Percentiles rank a stretch among this genome's conserved stretches.
Conservation (phyloP, 2,329 filamentous ascomycete species). For the Trichocomaceae sp. region DNA sequence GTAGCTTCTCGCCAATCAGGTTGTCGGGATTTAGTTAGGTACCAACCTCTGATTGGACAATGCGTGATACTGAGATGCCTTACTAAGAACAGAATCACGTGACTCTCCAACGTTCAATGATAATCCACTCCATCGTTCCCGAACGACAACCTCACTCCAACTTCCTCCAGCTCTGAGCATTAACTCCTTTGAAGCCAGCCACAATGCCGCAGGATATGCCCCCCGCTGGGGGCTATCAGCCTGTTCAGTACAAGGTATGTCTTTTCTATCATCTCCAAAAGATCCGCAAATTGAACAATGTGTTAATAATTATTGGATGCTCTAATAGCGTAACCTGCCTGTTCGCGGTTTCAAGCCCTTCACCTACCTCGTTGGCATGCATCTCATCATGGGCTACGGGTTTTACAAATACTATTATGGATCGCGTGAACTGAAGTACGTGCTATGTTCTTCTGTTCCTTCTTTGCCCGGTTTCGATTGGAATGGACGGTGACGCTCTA, state of each 20-base stretch:
- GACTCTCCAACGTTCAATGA: conserved; percentile 8
- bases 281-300: neutral
- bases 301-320: conserved; percentile 7
- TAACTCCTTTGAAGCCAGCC: conserved; percentile 18
- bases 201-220: conserved; percentile 97
- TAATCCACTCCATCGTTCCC: conserved; percentile 13
- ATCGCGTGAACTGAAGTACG: conserved; percentile 86
- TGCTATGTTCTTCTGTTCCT: neutral
- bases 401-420: conserved; percentile 81
- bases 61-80: neutral
- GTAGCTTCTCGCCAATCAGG: neutral
- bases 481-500: neutral
- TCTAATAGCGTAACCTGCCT: conserved; percentile 74
- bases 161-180: conserved; percentile 14
- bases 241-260: conserved; percentile 92
- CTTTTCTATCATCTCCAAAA: neutral
- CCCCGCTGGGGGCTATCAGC: conserved; percentile 85
- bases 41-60: neutral
- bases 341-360: conserved; percentile 81
- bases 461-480: neutral
- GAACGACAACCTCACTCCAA: conserved; percentile 8
- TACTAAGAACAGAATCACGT: conserved; percentile 1
- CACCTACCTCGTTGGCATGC: conserved; percentile 69
- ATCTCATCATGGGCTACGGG: conserved; percentile 75
- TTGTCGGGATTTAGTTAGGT: neutral